phyloP scores from a whole-genome alignment of 345 rosid species.

The Triadica sebifera region DNA sequence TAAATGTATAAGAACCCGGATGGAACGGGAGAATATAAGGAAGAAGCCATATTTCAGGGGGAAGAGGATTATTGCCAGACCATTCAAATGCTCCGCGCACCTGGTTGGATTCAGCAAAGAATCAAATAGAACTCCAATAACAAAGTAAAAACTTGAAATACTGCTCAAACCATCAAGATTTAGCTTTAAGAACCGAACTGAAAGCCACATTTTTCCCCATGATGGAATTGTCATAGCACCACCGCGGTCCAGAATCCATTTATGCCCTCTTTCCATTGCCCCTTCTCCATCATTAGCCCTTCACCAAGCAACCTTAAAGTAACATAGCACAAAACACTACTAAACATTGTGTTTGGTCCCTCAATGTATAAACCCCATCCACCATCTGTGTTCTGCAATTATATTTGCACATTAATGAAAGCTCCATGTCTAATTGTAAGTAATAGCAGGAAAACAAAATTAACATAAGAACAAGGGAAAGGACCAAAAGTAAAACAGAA shows the following conservation, averaged over 20 bases:
- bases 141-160: conserved; percentile 9
- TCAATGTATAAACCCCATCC: conserved; percentile 99
- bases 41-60: conserved; percentile 98
- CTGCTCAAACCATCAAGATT: conserved; percentile 13
- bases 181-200: conserved; percentile 54
- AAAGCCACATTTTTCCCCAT: conserved; percentile 99
- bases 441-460: background rate
- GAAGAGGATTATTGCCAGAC: conserved; percentile 96
- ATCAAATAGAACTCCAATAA: conserved; percentile 18
- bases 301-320: conserved; percentile 93
- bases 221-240: conserved; percentile 87
- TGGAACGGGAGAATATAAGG: conserved; percentile 80
- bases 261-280: conserved; percentile 72
- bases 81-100: conserved; percentile 93
- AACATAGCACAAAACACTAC: conserved; percentile 78
- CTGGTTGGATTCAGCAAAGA: conserved; percentile 43
- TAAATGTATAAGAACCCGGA: conserved; percentile 62
- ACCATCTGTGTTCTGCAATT: conserved; percentile 84
- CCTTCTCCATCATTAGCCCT: conserved; percentile 86
- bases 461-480: background rate
- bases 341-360: conserved; percentile 98
- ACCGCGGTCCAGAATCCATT: conserved; percentile 88
- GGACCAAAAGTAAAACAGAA: background rate
- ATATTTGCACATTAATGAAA: conserved; percentile 1
- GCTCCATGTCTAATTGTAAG: background rate